Percentiles rank a stretch among this genome's conserved stretches.
phyloP scores from a whole-genome alignment of 2,329 filamentous ascomycete species.

The Pseudogymnoascus sp. region DNA sequence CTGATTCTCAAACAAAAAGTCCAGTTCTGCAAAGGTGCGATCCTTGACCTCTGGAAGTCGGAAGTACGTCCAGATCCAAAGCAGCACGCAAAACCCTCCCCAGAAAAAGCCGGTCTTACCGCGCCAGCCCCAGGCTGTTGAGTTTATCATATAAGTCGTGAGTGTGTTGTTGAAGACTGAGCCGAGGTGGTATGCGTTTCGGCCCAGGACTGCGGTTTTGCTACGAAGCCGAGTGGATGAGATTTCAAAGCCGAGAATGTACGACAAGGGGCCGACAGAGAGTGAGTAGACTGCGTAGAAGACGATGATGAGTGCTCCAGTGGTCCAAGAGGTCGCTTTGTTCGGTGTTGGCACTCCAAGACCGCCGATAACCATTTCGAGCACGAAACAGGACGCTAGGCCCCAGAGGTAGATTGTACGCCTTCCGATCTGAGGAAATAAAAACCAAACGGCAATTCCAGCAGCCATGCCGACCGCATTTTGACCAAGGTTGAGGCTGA shows the following conservation, averaged over 20 bases:
- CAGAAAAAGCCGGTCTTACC: constrained; percentile 85
- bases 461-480: constrained; percentile 15
- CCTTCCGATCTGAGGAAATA: constrained; percentile 39
- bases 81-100: constrained; percentile 47
- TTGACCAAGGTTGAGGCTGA: constrained; percentile 44
- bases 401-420: constrained; percentile 44
- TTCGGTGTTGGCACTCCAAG: constrained; percentile 34
- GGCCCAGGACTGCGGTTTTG: constrained; percentile 79
- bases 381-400: constrained; percentile 62
- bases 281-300: constrained; percentile 78
- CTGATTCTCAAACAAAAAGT: constrained; percentile 68
- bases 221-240: constrained; percentile 74
- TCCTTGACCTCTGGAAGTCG: constrained; percentile 70
- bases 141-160: constrained; percentile 86
- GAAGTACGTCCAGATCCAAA: constrained; percentile 64
- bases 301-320: constrained; percentile 59
- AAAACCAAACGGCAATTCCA: constrained; percentile 30
- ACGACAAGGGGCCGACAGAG: constrained; percentile 79
- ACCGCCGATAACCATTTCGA: constrained; percentile 68
- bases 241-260: constrained; percentile 75
- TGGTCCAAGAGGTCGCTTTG: constrained; percentile 47
- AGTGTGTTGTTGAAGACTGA: constrained; percentile 71
- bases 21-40: constrained; percentile 75
- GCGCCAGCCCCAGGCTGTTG: constrained; percentile 73
- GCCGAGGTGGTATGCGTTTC: constrained; percentile 62